A percentile compares a stretch with the other conserved stretches of the same genome.
Evolutionary conservation across 2,329 filamentous ascomycete genomes (phyloP).

Genomic region (Hirsutella thompsonii): DNA sequence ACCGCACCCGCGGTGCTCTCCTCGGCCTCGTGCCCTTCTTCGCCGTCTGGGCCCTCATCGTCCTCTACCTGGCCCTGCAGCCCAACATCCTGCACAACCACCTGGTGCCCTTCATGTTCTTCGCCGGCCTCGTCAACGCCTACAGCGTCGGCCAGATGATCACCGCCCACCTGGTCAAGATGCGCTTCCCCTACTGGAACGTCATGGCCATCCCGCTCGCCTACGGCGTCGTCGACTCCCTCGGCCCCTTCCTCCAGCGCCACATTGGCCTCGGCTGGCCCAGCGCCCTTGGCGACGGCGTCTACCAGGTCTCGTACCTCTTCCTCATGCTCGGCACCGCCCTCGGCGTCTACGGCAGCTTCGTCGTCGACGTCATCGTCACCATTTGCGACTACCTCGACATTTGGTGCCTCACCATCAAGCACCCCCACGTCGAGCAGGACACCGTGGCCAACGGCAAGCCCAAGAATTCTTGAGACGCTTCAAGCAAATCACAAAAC

Average conservation of each 20-base stretch:
- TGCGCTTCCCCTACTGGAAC: conserved; percentile 83
- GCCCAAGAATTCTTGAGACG: conserved; percentile 19
- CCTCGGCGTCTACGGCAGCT: conserved; percentile 89
- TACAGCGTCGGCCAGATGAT: conserved; percentile 96
- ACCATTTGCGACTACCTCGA: conserved; percentile 97
- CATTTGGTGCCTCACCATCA: conserved; percentile 97
- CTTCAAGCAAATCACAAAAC: background rate
- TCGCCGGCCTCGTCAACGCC: conserved; percentile 80
- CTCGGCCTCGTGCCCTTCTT: conserved; percentile 76
- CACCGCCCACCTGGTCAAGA: conserved; percentile 79
- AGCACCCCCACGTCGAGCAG: conserved; percentile 53
- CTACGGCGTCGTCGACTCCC: conserved; percentile 66
- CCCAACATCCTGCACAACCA: conserved; percentile 72
- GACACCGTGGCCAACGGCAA: conserved; percentile 19
- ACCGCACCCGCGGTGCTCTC: conserved; percentile 61
- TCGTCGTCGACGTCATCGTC: conserved; percentile 92
- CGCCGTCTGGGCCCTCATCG: conserved; percentile 62
- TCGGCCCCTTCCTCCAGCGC: conserved; percentile 55
- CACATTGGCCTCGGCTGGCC: conserved; percentile 59
- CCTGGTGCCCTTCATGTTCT: conserved; percentile 79
- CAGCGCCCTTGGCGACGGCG: conserved; percentile 56
- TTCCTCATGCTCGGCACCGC: conserved; percentile 78
- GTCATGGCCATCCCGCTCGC: conserved; percentile 67
- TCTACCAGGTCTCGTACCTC: conserved; percentile 86
- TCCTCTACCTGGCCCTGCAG: conserved; percentile 71